phyloP scores from a whole-genome alignment of 2,329 filamentous ascomycete species.

The Talaromyces sp. region DNA sequence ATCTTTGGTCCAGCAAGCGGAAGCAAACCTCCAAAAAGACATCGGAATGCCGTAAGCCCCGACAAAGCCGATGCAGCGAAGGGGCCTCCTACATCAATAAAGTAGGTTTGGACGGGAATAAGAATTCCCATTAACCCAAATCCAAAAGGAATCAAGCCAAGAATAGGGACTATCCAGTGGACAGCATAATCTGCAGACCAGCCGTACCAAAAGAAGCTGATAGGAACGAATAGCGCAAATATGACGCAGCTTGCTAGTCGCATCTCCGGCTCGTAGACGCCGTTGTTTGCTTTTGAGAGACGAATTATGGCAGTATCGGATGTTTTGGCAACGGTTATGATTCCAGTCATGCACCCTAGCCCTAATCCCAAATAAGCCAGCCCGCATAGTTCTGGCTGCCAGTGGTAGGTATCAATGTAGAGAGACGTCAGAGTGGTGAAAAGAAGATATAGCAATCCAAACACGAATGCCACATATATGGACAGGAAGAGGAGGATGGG shows the following conservation, averaged over 20 bases:
- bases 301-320: background rate
- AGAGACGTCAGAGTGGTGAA: background rate
- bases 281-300: background rate
- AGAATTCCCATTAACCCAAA: constrained; percentile 56
- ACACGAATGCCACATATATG: background rate
- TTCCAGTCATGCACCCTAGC: background rate
- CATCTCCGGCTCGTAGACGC: background rate
- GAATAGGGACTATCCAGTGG: constrained; percentile 60
- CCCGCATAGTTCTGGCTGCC: constrained; percentile 1
- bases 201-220: constrained; percentile 57
- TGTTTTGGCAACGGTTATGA: background rate
- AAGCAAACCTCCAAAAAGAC: constrained; percentile 56
- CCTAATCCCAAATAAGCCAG: background rate
- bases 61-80: constrained; percentile 52
- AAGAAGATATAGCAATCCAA: constrained; percentile 1
- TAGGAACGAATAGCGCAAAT: constrained; percentile 40
- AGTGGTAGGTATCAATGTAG: background rate
- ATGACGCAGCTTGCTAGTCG: background rate
- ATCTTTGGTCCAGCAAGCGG: constrained; percentile 58
- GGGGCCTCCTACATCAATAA: constrained; percentile 54
- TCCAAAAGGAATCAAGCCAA: constrained; percentile 57
- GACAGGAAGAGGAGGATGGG: background rate
- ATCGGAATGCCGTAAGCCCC: constrained; percentile 55
- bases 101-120: constrained; percentile 55
- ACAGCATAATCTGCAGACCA: constrained; percentile 53